A percentile compares a stretch with the other conserved stretches of the same genome.
Evolutionary conservation across 148 eudicot genomes (phyloP).

Genomic region (Selenicereus undatus): DNA sequence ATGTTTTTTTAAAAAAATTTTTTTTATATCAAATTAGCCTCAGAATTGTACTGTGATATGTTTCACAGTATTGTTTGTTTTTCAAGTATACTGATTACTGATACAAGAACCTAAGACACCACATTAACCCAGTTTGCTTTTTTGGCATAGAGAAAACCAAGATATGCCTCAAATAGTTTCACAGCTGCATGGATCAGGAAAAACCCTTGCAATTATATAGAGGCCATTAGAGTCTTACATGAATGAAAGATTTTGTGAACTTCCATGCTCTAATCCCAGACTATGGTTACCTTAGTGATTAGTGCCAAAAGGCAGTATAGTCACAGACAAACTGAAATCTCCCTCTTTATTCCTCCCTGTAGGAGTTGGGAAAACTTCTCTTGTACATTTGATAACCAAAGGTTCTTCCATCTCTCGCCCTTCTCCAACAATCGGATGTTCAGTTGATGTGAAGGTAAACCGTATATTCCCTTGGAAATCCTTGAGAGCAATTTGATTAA

Average conservation of each 20-base stretch:
- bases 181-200: not conserved
- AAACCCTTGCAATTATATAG: not conserved
- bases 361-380: conserved; percentile 98
- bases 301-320: not conserved
- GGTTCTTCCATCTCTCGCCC: conserved; percentile 72
- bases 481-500: not conserved
- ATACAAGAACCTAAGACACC: not conserved
- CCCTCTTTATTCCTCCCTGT: conserved; percentile 10
- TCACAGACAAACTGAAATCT: not conserved
- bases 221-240: not conserved
- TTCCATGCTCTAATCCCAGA: not conserved
- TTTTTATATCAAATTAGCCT: not conserved
- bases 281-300: not conserved
- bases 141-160: not conserved
- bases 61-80: not conserved
- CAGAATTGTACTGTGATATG: not conserved
- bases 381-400: conserved; percentile 82
- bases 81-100: not conserved
- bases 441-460: conserved; percentile 75
- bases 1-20: too few relatives aligned
- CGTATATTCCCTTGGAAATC: not conserved
- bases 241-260: not conserved
- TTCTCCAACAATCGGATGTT: conserved; percentile 85
- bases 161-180: not conserved
- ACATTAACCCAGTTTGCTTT: too few relatives aligned